A percentile compares a stretch with the other conserved stretches of the same genome.
Conservation (phyloP, 345 rosid species). For the Crucihimalaya himalaica region DNA sequence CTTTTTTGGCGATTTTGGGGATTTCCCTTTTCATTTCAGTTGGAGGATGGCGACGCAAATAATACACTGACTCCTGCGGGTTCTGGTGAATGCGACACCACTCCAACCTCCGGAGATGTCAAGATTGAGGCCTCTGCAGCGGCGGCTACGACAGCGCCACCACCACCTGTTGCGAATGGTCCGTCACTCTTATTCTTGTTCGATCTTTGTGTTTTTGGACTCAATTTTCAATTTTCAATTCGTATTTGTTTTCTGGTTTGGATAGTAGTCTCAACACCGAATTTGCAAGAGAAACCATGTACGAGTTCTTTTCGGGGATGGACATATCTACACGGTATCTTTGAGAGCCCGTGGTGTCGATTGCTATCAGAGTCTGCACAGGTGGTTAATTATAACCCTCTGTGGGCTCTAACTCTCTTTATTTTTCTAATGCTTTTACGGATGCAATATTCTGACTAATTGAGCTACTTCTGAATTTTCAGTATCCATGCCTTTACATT, state of each 20-base stretch:
- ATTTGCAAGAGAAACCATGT: conserved; percentile 49
- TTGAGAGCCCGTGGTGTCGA: conserved; percentile 67
- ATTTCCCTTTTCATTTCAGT: conserved; percentile 44
- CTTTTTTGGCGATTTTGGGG: conserved; percentile 19
- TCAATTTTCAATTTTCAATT: neutral
- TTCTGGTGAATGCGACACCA: conserved; percentile 38
- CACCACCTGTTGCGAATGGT: conserved; percentile 68
- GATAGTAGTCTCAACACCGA: conserved; percentile 57
- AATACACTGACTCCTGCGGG: conserved; percentile 46
- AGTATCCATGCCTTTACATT: conserved; percentile 65
- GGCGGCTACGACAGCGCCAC: conserved; percentile 42
- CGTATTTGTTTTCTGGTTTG: neutral
- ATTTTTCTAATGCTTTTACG: neutral
- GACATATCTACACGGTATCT: neutral
- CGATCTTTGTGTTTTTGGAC: neutral
- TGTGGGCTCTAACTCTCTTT: neutral
- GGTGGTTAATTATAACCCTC: conserved; percentile 44
- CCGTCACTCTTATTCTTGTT: neutral
- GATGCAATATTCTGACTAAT: neutral
- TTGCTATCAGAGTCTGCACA: conserved; percentile 73
- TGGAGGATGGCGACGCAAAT: conserved; percentile 50
- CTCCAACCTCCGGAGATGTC: conserved; percentile 47
- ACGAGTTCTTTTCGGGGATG: neutral
- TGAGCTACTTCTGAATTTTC: conserved; percentile 35
- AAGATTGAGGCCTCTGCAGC: conserved; percentile 55